Evolutionary conservation across 306 rosid species (phyloP).

Genomic region (Trifolium repens): DNA sequence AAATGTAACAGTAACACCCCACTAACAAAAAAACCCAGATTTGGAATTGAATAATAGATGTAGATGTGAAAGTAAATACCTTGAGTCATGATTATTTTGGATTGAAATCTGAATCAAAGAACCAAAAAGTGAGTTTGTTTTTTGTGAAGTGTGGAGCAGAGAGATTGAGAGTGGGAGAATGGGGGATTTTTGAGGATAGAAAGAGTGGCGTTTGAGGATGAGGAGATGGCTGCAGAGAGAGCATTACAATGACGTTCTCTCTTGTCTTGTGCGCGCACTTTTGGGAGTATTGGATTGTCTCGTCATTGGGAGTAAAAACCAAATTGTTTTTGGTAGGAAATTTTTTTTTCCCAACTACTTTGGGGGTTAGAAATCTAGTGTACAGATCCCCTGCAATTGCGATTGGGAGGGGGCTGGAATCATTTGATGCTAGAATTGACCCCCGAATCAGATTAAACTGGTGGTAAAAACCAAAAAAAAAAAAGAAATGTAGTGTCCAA

Average conservation of each 20-base stretch:
- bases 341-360: too few relatives aligned
- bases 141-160: background rate
- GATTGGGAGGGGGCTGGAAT: too few relatives aligned
- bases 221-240: background rate
- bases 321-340: too few relatives aligned
- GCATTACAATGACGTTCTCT: background rate
- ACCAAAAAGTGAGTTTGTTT: background rate
- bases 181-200: background rate
- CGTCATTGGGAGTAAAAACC: too few relatives aligned
- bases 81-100: conserved; percentile 51
- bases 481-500: too few relatives aligned
- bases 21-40: conserved; percentile 11
- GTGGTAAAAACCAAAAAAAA: too few relatives aligned
- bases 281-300: too few relatives aligned
- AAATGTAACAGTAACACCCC: conserved; percentile 4
- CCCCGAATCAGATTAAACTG: too few relatives aligned
- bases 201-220: background rate
- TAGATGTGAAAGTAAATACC: conserved; percentile 44
- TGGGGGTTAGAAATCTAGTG: too few relatives aligned
- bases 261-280: background rate
- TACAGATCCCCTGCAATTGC: too few relatives aligned
- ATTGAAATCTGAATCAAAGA: conserved; percentile 10
- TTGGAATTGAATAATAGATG: background rate
- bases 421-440: too few relatives aligned
- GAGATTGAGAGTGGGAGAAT: background rate